Evolutionary conservation across 192 early-diverging fungal genomes (phyloP), one percentile per base, ranked within the genome.

Genomic region (Umbelopsis sp.): DNA sequence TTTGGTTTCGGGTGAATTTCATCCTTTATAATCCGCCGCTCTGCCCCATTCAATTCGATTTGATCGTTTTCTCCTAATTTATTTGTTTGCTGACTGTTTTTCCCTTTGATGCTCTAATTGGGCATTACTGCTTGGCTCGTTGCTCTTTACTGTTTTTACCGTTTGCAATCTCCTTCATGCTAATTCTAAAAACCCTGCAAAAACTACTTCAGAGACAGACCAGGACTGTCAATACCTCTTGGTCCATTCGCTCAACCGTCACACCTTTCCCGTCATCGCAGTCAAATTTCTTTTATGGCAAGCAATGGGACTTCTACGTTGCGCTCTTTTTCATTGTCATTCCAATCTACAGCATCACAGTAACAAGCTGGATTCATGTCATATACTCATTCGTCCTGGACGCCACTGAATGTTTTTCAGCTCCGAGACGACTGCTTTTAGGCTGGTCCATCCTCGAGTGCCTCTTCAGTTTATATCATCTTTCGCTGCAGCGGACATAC

Each of bases 211-310:
- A 14, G n/a, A 62, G 56, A 34, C 56, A 62, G 56, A 17, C 56
- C 26, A 62, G 34, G 14, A 62, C 16, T 62, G 26, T 32, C 31
- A 62, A 12, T 36, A 0, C 56, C 32, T 17, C 26, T 12, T 34
- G 26, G 56, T 62, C 56, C 14, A 62, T 62, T 34, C 31, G 31
- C 14, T 62, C 56, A 16, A 62, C 56, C 26, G 29, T 62, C 29
- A 62, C 56, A 34, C 56, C 56, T 14, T 62, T 11, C 29, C 56
- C 56, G 29, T 62, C 56, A 17, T 34, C 56, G 2, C 16, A 11
- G 16, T 62, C 56, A 17, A 62, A 62, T 16, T 62, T 62, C 56
- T 34, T 62, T 16, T 62, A 62, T 34, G 56, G 56, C 56, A 62
- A 62, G 6, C 29, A 62, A 9, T 62, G 56, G 56, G 56, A 62